Evolutionary conservation across 306 rosid species (phyloP), one percentile per base, ranked within the genome.

Genomic region (Quercus berberidifolia): DNA sequence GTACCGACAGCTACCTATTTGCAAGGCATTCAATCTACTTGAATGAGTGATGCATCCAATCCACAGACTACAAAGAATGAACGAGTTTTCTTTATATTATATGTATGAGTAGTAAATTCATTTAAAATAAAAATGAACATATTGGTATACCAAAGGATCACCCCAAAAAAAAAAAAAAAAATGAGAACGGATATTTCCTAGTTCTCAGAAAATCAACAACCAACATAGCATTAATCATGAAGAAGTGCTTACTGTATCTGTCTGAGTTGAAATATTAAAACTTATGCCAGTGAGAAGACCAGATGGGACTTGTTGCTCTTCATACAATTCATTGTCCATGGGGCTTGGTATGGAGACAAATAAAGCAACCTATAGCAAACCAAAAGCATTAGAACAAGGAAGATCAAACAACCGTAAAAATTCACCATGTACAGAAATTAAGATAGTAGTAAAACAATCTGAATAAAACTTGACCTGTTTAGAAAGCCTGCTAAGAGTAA

Each of bases 181-280:
- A 43, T 2, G 38, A 6, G 26, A 8, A 46, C 1, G 1, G 52
- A 60, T 12, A 11, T 2, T 10, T 26, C 67, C 19, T 60, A 60
- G 30, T 23, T 59, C 65, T 59, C 13, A 56, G 17, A 69, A 38
- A 74, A 13, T 25, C 65, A 54, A 80, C 49, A 76, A 65, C 56
- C 33, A 28, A 79, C 46, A 60, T 64, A 19, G 30, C 76, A 62
- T 63, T 25, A 72, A 83, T 69, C 78, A 62, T 20, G 71, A 70
- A 80, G 77, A 74, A 79, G 69, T 71, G 74, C 96, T 89, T 88
- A 92, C 97, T 73, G 78, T 81, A 65, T 91, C 94, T 19, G 71
- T 79, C 82, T 73, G 70, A 3, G 88, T 76, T 77, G 82, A 63
- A 85, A 93, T 56, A 72, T 67, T 84, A 59, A 93, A 89, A 57